Conservation (phyloP, 2,329 filamentous ascomycete genomes). For the Rhinocladiella similis region DNA sequence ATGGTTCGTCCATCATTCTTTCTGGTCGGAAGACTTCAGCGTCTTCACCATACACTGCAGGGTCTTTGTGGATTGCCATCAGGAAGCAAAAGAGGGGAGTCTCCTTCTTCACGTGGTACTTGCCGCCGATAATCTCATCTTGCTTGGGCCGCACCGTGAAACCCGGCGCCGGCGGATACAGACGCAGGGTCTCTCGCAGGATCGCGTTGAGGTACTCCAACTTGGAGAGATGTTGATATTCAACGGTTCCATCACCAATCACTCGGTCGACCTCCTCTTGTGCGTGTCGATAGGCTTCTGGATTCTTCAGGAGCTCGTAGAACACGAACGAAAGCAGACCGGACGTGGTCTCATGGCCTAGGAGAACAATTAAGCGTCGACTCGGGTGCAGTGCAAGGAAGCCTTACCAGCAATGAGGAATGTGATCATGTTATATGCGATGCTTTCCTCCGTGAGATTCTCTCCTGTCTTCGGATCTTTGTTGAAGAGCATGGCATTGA, state of each 20-base stretch:
- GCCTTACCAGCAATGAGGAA: slow-evolving; percentile 50
- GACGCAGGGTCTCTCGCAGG: slow-evolving; percentile 65
- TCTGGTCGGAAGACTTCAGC: slow-evolving; percentile 68
- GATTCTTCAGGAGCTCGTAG: slow-evolving; percentile 65
- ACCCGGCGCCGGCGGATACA: slow-evolving; percentile 60
- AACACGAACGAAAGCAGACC: slow-evolving; percentile 67
- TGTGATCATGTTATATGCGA: slow-evolving; percentile 67
- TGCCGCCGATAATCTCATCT: slow-evolving; percentile 42
- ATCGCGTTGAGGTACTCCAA: slow-evolving; percentile 67
- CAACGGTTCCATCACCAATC: slow-evolving; percentile 52
- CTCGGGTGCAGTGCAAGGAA: neutral
- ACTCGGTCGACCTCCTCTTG: slow-evolving; percentile 68
- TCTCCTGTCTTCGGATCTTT: slow-evolving; percentile 63
- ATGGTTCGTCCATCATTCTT: slow-evolving; percentile 69
- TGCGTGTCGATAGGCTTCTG: slow-evolving; percentile 58
- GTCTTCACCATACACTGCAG: slow-evolving; percentile 63
- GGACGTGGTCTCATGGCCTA: slow-evolving; percentile 68
- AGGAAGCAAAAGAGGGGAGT: slow-evolving; percentile 54
- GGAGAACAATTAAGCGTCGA: neutral
- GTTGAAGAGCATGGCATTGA: slow-evolving; percentile 59
- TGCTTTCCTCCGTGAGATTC: slow-evolving; percentile 57
- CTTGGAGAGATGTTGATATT: slow-evolving; percentile 60
- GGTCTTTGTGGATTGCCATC: slow-evolving; percentile 60
- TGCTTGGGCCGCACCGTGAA: slow-evolving; percentile 55
- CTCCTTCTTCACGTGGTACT: slow-evolving; percentile 58